phyloP scores from a whole-genome alignment of 768 basidiomycete genomes.

The Panaeolus cyanescens region DNA sequence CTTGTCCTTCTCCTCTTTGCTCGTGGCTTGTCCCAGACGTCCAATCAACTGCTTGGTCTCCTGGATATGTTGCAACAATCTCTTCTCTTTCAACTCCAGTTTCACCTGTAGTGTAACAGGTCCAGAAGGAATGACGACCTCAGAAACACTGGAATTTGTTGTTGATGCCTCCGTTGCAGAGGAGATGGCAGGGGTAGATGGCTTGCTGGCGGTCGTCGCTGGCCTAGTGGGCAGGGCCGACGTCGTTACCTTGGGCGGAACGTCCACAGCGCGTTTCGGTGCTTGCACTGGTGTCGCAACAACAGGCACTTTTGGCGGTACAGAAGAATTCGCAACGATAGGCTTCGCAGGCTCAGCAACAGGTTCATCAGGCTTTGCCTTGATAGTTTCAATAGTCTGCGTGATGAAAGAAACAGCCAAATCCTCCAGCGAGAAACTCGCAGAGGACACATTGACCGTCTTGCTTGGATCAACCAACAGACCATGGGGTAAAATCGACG shows the following conservation, averaged over 20 bases:
- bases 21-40: conserved; percentile 42
- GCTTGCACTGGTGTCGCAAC: too few species aligned
- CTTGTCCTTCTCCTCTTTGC: conserved; percentile 52
- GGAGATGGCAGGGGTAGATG: not conserved
- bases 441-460: not conserved
- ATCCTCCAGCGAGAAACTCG: conserved; percentile 45
- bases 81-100: conserved; percentile 48
- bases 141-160: not conserved
- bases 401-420: conserved; percentile 60
- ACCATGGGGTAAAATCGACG: not conserved
- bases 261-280: too few species aligned
- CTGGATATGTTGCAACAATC: conserved; percentile 52
- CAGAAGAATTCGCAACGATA: not conserved
- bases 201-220: too few species aligned
- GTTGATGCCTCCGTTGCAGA: not conserved
- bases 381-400: conserved; percentile 51
- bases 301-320: too few species aligned
- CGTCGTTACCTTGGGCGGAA: too few species aligned
- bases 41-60: conserved; percentile 55
- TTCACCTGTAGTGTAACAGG: conserved; percentile 20
- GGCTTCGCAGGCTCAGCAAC: not conserved
- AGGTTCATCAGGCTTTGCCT: conserved; percentile 23
- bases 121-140: not conserved
- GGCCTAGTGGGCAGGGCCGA: too few species aligned
- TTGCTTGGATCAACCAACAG: not conserved